phyloP scores from a whole-genome alignment of 805 yeast genomes.

The Kluyveromyces siamensis region DNA sequence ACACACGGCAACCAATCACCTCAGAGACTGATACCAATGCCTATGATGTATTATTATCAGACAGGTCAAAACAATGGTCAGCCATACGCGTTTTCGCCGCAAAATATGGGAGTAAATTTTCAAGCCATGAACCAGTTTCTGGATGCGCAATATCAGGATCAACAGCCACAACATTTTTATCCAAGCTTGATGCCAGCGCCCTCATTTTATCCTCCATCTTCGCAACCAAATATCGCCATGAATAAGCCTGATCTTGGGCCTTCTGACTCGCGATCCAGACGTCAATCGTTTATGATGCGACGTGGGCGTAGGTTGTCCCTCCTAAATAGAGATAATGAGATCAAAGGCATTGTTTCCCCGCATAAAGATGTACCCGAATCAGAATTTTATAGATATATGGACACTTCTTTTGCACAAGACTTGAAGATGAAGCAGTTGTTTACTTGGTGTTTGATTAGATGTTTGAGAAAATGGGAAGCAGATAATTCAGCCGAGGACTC shows the following conservation, averaged over 20 bases:
- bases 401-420: conserved; percentile 20
- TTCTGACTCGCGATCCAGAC: conserved; percentile 9
- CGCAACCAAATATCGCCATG: conserved; percentile 6
- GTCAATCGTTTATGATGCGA: conserved; percentile 18
- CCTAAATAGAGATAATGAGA: conserved; percentile 16
- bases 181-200: conserved; percentile 19
- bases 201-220: conserved; percentile 14
- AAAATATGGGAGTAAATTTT: conserved; percentile 1
- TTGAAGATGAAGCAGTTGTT: conserved; percentile 25
- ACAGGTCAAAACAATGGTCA: not conserved
- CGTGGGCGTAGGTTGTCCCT: conserved; percentile 26
- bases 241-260: conserved; percentile 4
- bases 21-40: conserved; percentile 10
- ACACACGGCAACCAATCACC: conserved; percentile 1
- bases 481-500: conserved; percentile 2
- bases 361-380: conserved; percentile 25
- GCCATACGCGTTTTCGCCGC: not conserved
- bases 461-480: conserved; percentile 12
- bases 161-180: conserved; percentile 2
- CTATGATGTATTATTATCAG: conserved; percentile 21
- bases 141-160: conserved; percentile 2
- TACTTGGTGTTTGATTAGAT: conserved; percentile 26
- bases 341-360: conserved; percentile 20
- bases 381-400: conserved; percentile 25
- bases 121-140: conserved; percentile 3